These are phyloP conservation scores for Lactifluus rugatus DNA, from an alignment of 768 basidiomycete genomes.

Conservation along the genomic window DNA sequence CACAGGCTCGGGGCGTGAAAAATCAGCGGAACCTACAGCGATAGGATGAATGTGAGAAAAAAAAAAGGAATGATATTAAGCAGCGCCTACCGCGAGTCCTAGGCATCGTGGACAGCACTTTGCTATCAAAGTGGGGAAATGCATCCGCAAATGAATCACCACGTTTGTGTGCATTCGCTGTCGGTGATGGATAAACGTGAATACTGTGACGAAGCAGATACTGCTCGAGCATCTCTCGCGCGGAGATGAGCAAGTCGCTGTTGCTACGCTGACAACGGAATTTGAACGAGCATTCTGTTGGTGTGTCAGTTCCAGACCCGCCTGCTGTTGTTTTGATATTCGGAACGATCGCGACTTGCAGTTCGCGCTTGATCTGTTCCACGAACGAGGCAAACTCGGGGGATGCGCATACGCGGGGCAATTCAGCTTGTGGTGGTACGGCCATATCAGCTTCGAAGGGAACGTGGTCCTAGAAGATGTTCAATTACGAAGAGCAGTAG, in stretches of 20 bases:
- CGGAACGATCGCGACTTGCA: slow-evolving; percentile 83
- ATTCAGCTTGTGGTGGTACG: slow-evolving; percentile 73
- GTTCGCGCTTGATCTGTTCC: slow-evolving; percentile 86
- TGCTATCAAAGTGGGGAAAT: slow-evolving; percentile 94
- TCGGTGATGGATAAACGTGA: slow-evolving; percentile 69
- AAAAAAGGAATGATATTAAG: slow-evolving; percentile 6
- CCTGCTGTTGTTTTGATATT: slow-evolving; percentile 54
- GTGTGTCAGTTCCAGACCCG: slow-evolving; percentile 45
- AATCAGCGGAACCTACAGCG: slow-evolving; percentile 59
- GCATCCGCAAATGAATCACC: slow-evolving; percentile 92
- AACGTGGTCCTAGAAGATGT: slow-evolving; percentile 70
- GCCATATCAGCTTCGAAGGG: slow-evolving; percentile 94
- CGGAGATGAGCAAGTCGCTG: slow-evolving; percentile 83
- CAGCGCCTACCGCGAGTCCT: slow-evolving; percentile 42
- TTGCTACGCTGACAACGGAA: slow-evolving; percentile 94
- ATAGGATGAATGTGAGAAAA: neutral
- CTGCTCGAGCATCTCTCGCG: slow-evolving; percentile 87
- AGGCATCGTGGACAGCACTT: slow-evolving; percentile 72
- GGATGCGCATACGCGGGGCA: slow-evolving; percentile 63
- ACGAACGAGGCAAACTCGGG: slow-evolving; percentile 80
- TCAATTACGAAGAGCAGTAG: neutral
- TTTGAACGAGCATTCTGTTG: slow-evolving; percentile 82
- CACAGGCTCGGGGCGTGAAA: slow-evolving; percentile 62
- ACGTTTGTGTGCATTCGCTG: slow-evolving; percentile 71
- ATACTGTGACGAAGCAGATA: slow-evolving; percentile 80